Base-by-base conservation (phyloP, 805 yeast genomes). In the Yarrowia sp. region DNA sequence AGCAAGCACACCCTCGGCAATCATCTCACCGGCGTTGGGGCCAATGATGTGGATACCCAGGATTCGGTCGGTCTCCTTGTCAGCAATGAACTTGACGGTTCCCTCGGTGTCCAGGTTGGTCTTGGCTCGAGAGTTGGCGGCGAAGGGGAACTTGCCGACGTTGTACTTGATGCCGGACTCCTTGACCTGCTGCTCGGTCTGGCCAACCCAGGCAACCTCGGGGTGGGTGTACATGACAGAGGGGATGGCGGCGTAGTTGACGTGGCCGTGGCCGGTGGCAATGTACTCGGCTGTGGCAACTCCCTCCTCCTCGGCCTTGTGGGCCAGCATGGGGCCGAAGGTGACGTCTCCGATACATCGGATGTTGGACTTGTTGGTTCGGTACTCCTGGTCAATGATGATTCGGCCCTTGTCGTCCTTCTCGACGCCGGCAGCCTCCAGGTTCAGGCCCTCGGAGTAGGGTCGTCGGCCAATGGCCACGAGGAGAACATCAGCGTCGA, bases 381-480 rank as follows among this genome's bases (percentile, higher is more conserved):
- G 89, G 86, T 86, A 95, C 84, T 94, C 92, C 70, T 89, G 87
- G 80, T 95, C 98, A 76, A 96, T 94, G 68, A 95, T 96, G 76
- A 95, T 84, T 79, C 98, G 88, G 71, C 98, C 98, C 79, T 86
- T 87, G 81, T 90, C 87, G 82, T 95, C 99, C 72, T 86, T 85
- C 78, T 95, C 99, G 73, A 96, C 80, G 71, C 97, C 98, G 70
- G 93, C 81, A 70, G 85, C 85, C 81, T 95, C 99, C 71, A 93
- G 89, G 78, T 90, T 88, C 72, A 95, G 85, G 69, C 97, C 97
- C 77, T 86, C 86, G 70, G 96, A 87, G 86, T 87, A 93, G 73
- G 99, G 99, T 83, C 98, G 91, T 86, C 99, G 93, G 78, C 99
- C 99, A 74, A 95, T 92, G 70, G 99, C 98, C 70, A 95, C 99